Evolutionary conservation across 805 yeast genomes (phyloP).

Genomic region (Teunomyces atbi): DNA sequence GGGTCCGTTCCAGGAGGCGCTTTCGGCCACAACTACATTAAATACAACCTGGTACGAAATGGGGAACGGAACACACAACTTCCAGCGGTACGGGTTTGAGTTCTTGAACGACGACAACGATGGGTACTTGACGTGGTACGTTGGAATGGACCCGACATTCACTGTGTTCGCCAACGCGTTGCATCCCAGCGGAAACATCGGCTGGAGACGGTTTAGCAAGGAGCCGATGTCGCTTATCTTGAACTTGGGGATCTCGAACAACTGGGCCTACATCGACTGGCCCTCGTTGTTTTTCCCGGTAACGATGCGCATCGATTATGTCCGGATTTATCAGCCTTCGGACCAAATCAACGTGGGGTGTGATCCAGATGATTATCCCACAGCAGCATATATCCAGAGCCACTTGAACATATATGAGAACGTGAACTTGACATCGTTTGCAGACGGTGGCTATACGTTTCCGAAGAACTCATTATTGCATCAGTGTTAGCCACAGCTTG

Average conservation of each 20-base stretch:
- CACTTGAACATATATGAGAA: conserved; percentile 72
- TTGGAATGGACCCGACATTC: conserved; percentile 76
- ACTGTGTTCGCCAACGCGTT: conserved; percentile 72
- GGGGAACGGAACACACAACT: conserved; percentile 51
- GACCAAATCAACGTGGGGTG: conserved; percentile 65
- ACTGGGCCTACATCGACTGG: conserved; percentile 96
- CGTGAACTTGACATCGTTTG: conserved; percentile 73
- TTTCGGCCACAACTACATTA: conserved; percentile 77
- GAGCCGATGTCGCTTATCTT: conserved; percentile 92
- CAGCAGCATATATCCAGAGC: conserved; percentile 71
- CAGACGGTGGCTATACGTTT: conserved; percentile 59
- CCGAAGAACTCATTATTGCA: conserved; percentile 38
- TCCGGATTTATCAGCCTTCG: conserved; percentile 86
- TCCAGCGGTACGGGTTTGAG: conserved; percentile 77
- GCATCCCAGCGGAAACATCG: conserved; percentile 89
- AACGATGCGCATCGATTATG: conserved; percentile 75
- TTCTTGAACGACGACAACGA: conserved; percentile 60
- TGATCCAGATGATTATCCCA: conserved; percentile 85
- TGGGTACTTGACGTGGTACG: conserved; percentile 85
- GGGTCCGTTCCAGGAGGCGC: conserved; percentile 92
- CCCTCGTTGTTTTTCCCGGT: conserved; percentile 74
- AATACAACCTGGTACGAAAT: conserved; percentile 80
- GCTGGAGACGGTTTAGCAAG: conserved; percentile 74
- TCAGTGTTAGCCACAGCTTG: not conserved
- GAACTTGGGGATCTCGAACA: conserved; percentile 87